A percentile compares a stretch with the other conserved stretches of the same genome.
Evolutionary conservation across 352 stramenopile genomes (phyloP).

Genomic region (Globisporangium viniferum): DNA sequence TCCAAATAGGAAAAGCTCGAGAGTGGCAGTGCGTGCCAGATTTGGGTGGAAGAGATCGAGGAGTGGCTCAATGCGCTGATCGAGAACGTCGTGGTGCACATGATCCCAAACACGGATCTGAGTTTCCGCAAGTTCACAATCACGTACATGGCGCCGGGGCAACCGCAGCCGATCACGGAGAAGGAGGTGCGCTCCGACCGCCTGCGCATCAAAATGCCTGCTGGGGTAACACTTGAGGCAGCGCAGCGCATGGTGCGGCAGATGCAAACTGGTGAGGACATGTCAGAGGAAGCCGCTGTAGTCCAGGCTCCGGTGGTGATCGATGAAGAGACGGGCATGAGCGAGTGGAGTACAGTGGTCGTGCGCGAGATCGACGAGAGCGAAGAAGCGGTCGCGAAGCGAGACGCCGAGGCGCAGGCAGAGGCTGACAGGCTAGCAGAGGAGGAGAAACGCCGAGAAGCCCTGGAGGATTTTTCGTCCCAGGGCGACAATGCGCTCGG

Average conservation of each 20-base stretch:
- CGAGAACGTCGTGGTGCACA: slow-evolving; percentile 51
- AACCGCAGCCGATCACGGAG: slow-evolving; percentile 39
- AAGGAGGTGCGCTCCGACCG: slow-evolving; percentile 49
- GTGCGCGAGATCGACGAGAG: slow-evolving; percentile 77
- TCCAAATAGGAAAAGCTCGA: slow-evolving; percentile 42
- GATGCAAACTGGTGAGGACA: slow-evolving; percentile 27
- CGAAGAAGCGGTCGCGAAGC: slow-evolving; percentile 53
- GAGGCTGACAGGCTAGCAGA: slow-evolving; percentile 34
- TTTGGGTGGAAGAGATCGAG: slow-evolving; percentile 76
- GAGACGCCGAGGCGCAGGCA: slow-evolving; percentile 39
- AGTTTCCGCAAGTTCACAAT: slow-evolving; percentile 60
- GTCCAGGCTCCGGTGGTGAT: slow-evolving; percentile 27
- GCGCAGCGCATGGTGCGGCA: slow-evolving; percentile 63
- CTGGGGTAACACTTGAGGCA: slow-evolving; percentile 55
- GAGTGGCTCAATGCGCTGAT: slow-evolving; percentile 77
- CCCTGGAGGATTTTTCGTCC: slow-evolving; percentile 58
- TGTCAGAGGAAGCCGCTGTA: slow-evolving; percentile 6
- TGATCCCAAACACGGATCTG: slow-evolving; percentile 65
- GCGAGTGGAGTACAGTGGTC: slow-evolving; percentile 76
- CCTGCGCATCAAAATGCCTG: slow-evolving; percentile 64
- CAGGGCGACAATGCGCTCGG: slow-evolving; percentile 75
- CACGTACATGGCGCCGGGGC: slow-evolving; percentile 56
- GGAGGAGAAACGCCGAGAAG: slow-evolving; percentile 52
- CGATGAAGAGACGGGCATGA: slow-evolving; percentile 76
- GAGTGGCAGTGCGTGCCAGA: slow-evolving; percentile 68